Conservation (phyloP, 305 asterid species). For the Ajuga reptans region DNA sequence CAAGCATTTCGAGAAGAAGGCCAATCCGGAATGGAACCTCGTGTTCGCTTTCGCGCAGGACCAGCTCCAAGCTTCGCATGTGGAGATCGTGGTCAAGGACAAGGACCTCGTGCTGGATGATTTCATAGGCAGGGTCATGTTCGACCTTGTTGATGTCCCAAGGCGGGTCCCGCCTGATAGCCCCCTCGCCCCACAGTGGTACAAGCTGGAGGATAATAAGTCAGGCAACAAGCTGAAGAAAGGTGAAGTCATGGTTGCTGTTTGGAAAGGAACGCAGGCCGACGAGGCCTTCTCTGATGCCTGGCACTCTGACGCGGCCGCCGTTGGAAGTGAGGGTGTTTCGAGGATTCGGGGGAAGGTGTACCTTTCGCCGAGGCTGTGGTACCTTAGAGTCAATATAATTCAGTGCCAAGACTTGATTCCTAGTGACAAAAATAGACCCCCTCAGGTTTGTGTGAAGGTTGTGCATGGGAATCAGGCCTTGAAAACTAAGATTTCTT, state of each 20-base stretch:
- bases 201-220: background rate
- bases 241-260: slow-evolving; percentile 74
- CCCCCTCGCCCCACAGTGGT: background rate
- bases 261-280: slow-evolving; percentile 75
- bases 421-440: slow-evolving; percentile 41
- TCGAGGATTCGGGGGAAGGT: slow-evolving; percentile 63
- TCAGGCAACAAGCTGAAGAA: slow-evolving; percentile 33
- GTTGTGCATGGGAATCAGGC: slow-evolving; percentile 48
- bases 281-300: slow-evolving; percentile 71
- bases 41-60: slow-evolving; percentile 62
- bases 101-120: slow-evolving; percentile 45
- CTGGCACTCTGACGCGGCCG: slow-evolving; percentile 72
- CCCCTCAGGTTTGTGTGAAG: slow-evolving; percentile 47
- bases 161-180: background rate
- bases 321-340: slow-evolving; percentile 44
- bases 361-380: slow-evolving; percentile 58
- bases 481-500: slow-evolving; percentile 33
- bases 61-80: slow-evolving; percentile 47
- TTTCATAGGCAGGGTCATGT: background rate
- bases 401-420: slow-evolving; percentile 59
- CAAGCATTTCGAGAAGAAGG: background rate
- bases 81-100: slow-evolving; percentile 59
- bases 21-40: slow-evolving; percentile 51
- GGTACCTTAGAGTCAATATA: slow-evolving; percentile 67
- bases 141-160: background rate